These are phyloP conservation scores for Boletus sensibilis DNA, from an alignment of 768 basidiomycete species.

Conservation along the genomic window DNA sequence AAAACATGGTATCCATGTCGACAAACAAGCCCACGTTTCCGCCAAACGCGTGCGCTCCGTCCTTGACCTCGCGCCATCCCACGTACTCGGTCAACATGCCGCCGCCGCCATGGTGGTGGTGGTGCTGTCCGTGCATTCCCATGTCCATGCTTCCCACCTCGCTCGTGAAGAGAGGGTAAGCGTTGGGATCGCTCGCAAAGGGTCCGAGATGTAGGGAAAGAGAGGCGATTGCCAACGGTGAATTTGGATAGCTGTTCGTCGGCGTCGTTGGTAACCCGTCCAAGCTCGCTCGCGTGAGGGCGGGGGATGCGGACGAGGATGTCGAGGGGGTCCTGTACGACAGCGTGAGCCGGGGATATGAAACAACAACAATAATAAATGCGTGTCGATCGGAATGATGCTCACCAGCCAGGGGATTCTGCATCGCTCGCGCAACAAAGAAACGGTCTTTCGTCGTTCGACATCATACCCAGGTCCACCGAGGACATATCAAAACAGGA, in stretches of 20 bases:
- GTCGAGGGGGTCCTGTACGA: slow-evolving; percentile 5
- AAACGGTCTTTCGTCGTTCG: not conserved
- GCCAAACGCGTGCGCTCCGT: not conserved
- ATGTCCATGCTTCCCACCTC: not conserved
- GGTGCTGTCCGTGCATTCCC: not conserved
- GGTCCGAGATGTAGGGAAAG: not conserved
- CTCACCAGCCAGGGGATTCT: slow-evolving; percentile 1
- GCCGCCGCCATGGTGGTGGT: not conserved
- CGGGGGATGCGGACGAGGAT: slow-evolving; percentile 4
- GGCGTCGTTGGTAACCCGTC: not conserved
- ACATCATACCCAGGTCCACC: not conserved
- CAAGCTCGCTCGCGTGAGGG: not conserved
- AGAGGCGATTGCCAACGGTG: not conserved
- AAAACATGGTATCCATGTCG: slow-evolving; percentile 3
- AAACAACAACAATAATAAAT: not conserved
- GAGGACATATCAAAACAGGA: not conserved
- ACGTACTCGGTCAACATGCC: not conserved
- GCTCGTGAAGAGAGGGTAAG: not conserved
- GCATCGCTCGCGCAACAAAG: not conserved
- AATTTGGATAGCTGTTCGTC: not conserved
- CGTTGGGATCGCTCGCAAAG: not conserved
- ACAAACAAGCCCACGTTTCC: not conserved
- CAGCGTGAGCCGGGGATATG: not conserved
- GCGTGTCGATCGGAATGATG: not conserved
- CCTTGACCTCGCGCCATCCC: not conserved